phyloP scores from a whole-genome alignment of 768 basidiomycete genomes.

The Tephrocybe sp. region DNA sequence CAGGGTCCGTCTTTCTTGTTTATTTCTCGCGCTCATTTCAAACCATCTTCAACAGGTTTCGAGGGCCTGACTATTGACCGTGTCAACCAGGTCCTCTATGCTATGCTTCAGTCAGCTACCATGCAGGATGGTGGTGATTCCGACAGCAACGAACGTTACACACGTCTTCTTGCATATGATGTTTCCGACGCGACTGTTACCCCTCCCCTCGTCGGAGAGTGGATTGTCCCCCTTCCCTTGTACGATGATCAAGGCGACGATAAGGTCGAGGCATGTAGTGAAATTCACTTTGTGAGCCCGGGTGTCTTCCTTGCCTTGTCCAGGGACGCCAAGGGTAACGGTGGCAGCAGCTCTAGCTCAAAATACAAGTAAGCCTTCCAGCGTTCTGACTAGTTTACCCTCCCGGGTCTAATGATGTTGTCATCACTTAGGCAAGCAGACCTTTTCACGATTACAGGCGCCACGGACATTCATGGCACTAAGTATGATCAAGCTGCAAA shows the following conservation, averaged over 20 bases:
- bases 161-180: conserved; percentile 56
- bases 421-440: conserved; percentile 46
- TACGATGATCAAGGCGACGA: conserved; percentile 34
- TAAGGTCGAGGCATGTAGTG: conserved; percentile 51
- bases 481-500: conserved; percentile 51
- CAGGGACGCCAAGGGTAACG: conserved; percentile 60
- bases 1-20: conserved; percentile 34
- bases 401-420: conserved; percentile 6
- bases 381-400: too few relatives aligned
- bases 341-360: conserved; percentile 45
- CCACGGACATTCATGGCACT: conserved; percentile 60
- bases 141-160: conserved; percentile 46
- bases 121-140: conserved; percentile 60
- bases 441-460: conserved; percentile 51
- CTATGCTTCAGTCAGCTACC: conserved; percentile 59
- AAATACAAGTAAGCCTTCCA: conserved; percentile 43
- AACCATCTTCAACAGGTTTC: conserved; percentile 40
- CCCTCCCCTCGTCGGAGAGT: conserved; percentile 51
- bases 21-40: neutral
- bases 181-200: conserved; percentile 31
- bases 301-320: conserved; percentile 58
- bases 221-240: conserved; percentile 55
- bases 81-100: conserved; percentile 49
- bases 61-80: conserved; percentile 56
- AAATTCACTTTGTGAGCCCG: conserved; percentile 52